A percentile compares a stretch with the other conserved stretches of the same genome.
Evolutionary conservation across 1,284 basidiomycete species (phyloP).

Genomic region (Pyrrhoderma noxium): DNA sequence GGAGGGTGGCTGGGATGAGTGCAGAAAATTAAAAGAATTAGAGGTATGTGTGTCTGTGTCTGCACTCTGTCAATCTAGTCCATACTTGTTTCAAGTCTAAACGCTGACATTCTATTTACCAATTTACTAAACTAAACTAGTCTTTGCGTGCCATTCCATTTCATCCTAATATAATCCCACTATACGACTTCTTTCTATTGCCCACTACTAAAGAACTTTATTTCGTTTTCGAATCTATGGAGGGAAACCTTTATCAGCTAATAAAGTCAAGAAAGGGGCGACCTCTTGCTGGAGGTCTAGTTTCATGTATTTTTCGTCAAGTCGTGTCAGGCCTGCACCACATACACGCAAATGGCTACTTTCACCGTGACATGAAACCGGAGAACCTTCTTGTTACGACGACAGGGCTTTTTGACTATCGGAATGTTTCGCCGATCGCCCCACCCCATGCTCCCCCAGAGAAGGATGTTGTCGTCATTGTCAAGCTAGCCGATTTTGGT

Average conservation of each 20-base stretch:
- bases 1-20: constrained; percentile 97
- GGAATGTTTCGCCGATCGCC: constrained; percentile 60
- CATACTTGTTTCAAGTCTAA: constrained; percentile 45
- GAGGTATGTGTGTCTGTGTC: constrained; percentile 55
- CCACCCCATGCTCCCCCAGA: constrained; percentile 59
- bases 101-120: constrained; percentile 15
- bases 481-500: constrained; percentile 98
- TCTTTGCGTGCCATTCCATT: constrained; percentile 90
- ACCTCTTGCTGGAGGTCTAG: constrained; percentile 89
- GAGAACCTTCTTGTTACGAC: constrained; percentile 99
- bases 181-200: constrained; percentile 98
- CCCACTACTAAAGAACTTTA: constrained; percentile 93
- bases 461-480: constrained; percentile 92
- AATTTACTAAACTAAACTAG: constrained; percentile 37
- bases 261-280: constrained; percentile 95
- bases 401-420: constrained; percentile 92
- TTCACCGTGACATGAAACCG: constrained; percentile 99
- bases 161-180: constrained; percentile 96
- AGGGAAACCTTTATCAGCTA: constrained; percentile 98
- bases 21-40: constrained; percentile 91
- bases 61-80: constrained; percentile 50
- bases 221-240: constrained; percentile 99
- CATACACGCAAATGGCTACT: constrained; percentile 90
- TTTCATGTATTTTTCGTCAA: constrained; percentile 93
- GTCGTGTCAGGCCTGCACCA: constrained; percentile 88